Percentiles rank a stretch among this genome's conserved stretches.
Conservation (phyloP, 2,329 filamentous ascomycete species). For the Ophiocordyceps camponoti-leonardi region DNA sequence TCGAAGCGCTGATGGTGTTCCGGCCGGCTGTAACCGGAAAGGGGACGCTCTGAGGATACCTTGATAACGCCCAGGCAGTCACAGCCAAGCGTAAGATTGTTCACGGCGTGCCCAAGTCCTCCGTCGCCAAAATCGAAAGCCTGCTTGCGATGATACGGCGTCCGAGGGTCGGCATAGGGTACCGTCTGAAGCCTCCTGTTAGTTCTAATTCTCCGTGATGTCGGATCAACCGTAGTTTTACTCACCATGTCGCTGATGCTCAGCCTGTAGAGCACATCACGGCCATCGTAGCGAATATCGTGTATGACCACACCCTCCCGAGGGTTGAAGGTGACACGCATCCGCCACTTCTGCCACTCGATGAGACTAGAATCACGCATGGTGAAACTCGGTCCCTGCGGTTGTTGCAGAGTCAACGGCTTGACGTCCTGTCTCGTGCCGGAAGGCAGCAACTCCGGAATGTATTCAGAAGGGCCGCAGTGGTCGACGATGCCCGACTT, state of each 20-base stretch:
- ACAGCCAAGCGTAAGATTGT: slow-evolving; percentile 46
- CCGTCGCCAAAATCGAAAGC: slow-evolving; percentile 53
- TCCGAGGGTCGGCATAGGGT: slow-evolving; percentile 42
- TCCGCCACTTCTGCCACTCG: slow-evolving; percentile 48
- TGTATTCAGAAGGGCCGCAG: slow-evolving; percentile 18
- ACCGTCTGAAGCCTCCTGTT: slow-evolving; percentile 18
- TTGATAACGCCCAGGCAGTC: slow-evolving; percentile 49
- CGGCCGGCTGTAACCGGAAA: background rate
- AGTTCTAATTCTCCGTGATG: background rate
- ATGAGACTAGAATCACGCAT: slow-evolving; percentile 26
- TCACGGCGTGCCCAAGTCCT: slow-evolving; percentile 45
- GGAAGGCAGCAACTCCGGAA: slow-evolving; percentile 21
- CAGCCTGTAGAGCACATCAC: slow-evolving; percentile 36
- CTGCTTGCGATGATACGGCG: slow-evolving; percentile 36
- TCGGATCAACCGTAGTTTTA: background rate
- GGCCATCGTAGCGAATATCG: slow-evolving; percentile 47
- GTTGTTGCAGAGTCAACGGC: slow-evolving; percentile 31
- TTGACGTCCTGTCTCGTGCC: slow-evolving; percentile 34
- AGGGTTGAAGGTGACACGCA: slow-evolving; percentile 52
- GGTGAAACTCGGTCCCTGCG: slow-evolving; percentile 18
- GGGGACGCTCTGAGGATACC: slow-evolving; percentile 2
- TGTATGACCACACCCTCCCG: slow-evolving; percentile 54
- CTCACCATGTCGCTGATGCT: slow-evolving; percentile 49
- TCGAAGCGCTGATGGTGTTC: background rate
- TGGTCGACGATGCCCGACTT: slow-evolving; percentile 10